These are phyloP conservation scores for Capsicum chinense DNA, from an alignment of 257 asterid species.

Conservation along the genomic window DNA sequence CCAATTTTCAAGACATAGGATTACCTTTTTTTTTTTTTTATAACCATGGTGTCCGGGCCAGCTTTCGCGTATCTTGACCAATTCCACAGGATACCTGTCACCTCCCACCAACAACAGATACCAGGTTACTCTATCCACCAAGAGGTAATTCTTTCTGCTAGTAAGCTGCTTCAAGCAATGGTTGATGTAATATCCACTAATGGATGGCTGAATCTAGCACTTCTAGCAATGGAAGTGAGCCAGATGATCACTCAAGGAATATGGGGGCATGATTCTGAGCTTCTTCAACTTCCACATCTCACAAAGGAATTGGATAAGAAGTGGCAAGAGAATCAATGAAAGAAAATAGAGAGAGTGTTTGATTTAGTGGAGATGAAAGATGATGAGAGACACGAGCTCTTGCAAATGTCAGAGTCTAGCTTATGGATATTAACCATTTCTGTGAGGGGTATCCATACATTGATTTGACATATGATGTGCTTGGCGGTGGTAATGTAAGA, in stretches of 20 bases:
- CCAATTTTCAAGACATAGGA: background rate
- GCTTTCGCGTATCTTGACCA: too few relatives aligned
- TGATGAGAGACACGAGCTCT: slow-evolving; percentile 43
- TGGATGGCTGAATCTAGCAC: slow-evolving; percentile 47
- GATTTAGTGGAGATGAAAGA: slow-evolving; percentile 49
- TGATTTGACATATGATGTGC: slow-evolving; percentile 40
- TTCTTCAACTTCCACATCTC: slow-evolving; percentile 46
- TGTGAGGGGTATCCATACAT: slow-evolving; percentile 44
- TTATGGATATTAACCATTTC: slow-evolving; percentile 43
- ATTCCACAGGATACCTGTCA: too few relatives aligned
- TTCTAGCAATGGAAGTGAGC: slow-evolving; percentile 48
- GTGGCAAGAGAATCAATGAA: slow-evolving; percentile 47
- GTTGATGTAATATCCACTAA: slow-evolving; percentile 52
- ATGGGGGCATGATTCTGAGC: slow-evolving; percentile 46
- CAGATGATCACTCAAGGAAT: slow-evolving; percentile 50
- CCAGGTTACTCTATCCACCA: slow-evolving; percentile 24
- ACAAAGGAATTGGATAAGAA: slow-evolving; percentile 47
- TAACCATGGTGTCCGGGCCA: too few relatives aligned
- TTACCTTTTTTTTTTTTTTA: too few relatives aligned
- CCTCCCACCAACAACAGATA: too few relatives aligned
- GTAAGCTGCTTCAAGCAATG: slow-evolving; percentile 47
- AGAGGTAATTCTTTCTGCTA: slow-evolving; percentile 43
- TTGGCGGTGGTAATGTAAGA: slow-evolving; percentile 31
- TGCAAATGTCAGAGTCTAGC: slow-evolving; percentile 44
- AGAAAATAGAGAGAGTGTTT: slow-evolving; percentile 44